Conservation (phyloP, 495 filamentous ascomycete genomes). For the Lophiostoma macrostomum region DNA sequence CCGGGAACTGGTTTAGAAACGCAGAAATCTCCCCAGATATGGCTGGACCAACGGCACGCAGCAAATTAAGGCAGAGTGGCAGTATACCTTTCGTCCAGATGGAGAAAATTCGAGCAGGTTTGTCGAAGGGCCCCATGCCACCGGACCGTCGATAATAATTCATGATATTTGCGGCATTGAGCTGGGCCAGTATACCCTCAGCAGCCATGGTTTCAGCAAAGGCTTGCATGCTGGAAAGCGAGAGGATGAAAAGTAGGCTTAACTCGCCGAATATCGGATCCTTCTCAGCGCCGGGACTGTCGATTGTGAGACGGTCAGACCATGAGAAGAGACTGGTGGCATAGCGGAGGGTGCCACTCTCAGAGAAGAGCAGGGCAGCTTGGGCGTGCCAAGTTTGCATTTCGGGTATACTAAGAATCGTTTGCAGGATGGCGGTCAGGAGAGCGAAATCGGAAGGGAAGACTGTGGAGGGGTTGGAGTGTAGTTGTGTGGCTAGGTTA, state of each 20-base stretch:
- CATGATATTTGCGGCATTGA: conserved; percentile 73
- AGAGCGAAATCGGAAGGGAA: conserved; percentile 74
- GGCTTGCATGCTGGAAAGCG: conserved; percentile 74
- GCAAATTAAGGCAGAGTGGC: conserved; percentile 84
- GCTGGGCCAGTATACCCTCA: conserved; percentile 72
- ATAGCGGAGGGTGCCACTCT: conserved; percentile 65
- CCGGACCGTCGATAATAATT: conserved; percentile 64
- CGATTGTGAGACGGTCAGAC: conserved; percentile 71
- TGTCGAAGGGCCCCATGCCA: conserved; percentile 67
- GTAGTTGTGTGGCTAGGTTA: conserved; percentile 69
- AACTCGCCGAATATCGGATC: conserved; percentile 96
- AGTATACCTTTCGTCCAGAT: conserved; percentile 89
- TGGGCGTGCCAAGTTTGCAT: conserved; percentile 60
- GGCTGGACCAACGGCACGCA: conserved; percentile 72
- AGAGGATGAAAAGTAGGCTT: conserved; percentile 79
- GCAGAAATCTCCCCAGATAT: conserved; percentile 75
- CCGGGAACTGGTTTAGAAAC: conserved; percentile 81
- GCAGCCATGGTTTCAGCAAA: conserved; percentile 87
- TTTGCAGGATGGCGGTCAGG: conserved; percentile 84
- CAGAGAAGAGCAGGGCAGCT: conserved; percentile 59
- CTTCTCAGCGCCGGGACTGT: conserved; percentile 46
- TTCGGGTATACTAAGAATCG: conserved; percentile 67
- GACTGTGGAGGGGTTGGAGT: conserved; percentile 52
- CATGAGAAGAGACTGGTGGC: conserved; percentile 89
- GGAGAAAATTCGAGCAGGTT: conserved; percentile 61